Evolutionary conservation across 345 rosid species (phyloP).

Genomic region (Citrus medica): DNA sequence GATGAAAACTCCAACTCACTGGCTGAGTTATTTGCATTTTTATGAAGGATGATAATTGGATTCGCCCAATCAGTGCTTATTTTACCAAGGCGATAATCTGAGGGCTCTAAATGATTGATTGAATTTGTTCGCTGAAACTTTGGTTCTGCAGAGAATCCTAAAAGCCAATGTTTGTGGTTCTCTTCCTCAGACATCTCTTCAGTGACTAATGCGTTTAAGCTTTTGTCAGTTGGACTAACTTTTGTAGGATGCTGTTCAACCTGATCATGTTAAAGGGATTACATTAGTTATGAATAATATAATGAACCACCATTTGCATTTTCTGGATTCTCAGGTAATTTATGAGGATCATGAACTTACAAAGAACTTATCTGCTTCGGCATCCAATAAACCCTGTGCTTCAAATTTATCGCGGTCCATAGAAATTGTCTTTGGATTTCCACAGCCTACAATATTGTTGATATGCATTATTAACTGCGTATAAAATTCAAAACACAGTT

Average conservation of each 20-base stretch:
- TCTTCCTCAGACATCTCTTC: constrained; percentile 23
- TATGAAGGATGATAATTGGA: constrained; percentile 43
- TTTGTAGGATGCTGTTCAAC: constrained; percentile 10
- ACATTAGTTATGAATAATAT: background rate
- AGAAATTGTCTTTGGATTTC: constrained; percentile 48
- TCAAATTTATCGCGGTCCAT: constrained; percentile 30
- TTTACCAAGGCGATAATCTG: constrained; percentile 20
- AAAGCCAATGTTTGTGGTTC: constrained; percentile 10
- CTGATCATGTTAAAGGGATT: constrained; percentile 8
- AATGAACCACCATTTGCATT: background rate
- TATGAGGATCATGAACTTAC: constrained; percentile 16
- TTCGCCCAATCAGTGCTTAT: constrained; percentile 25
- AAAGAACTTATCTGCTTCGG: constrained; percentile 29
- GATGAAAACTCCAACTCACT: constrained; percentile 13
- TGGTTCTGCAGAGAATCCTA: constrained; percentile 21
- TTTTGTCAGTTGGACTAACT: constrained; percentile 4
- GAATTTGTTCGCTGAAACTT: constrained; percentile 20
- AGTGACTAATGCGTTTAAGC: constrained; percentile 14
- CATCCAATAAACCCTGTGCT: constrained; percentile 23
- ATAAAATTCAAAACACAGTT: background rate
- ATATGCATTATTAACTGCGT: background rate
- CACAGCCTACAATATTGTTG: constrained; percentile 34
- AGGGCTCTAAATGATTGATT: constrained; percentile 21
- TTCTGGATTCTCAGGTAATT: background rate
- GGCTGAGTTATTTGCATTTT: constrained; percentile 16